A percentile compares a stretch with the other conserved stretches of the same genome.
Evolutionary conservation across 1,284 basidiomycete species (phyloP).

Genomic region (Irpex rosettiformis): DNA sequence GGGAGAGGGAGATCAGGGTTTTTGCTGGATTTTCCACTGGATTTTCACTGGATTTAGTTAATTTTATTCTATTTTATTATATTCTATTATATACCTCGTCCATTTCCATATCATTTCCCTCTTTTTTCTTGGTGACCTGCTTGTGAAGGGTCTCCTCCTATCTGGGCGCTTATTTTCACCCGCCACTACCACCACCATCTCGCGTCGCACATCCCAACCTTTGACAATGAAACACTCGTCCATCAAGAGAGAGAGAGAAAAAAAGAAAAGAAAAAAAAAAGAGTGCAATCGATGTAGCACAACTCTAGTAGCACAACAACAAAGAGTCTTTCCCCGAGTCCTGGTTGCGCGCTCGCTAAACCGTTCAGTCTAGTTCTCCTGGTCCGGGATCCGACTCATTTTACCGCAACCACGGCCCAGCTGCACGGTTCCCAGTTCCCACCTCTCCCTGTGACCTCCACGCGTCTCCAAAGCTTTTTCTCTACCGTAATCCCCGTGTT

Average conservation of each 20-base stretch:
- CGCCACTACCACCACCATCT: not conserved
- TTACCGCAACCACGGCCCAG: conserved; percentile 17
- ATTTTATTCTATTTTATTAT: no score
- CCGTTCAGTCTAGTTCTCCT: not conserved
- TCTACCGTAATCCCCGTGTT: conserved; percentile 20
- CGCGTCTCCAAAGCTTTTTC: conserved; percentile 8
- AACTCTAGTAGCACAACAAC: no score
- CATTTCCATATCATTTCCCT: not conserved
- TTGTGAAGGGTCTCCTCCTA: not conserved
- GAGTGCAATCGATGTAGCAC: not conserved
- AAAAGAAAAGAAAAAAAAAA: not conserved
- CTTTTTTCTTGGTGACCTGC: no score
- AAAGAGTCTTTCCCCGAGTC: conserved; percentile 3
- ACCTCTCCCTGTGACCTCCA: conserved; percentile 22
- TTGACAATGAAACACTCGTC: not conserved
- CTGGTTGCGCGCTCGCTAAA: not conserved
- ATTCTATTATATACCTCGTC: no score
- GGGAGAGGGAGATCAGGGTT: conserved; percentile 13
- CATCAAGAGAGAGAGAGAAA: not conserved
- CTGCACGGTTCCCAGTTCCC: conserved; percentile 15
- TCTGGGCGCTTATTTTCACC: not conserved
- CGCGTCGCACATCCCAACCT: not conserved
- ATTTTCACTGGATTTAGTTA: no score
- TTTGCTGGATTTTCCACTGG: no score
- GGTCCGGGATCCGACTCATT: conserved; percentile 23